Conservation (phyloP, 2,329 filamentous ascomycete genomes). For the Coniochaeta pulveracea region DNA sequence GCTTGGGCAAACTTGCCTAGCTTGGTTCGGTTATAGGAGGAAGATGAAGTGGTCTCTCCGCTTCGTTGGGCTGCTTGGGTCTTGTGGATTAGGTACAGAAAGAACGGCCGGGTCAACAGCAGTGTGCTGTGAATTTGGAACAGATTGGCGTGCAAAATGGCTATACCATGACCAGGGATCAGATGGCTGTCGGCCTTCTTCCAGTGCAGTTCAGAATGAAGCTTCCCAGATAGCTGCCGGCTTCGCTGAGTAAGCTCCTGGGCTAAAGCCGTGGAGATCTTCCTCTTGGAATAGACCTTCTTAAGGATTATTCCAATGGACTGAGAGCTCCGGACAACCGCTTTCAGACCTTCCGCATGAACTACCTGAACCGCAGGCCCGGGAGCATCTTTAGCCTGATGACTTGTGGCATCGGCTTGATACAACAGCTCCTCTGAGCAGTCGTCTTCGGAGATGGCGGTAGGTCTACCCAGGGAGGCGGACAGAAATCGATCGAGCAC, state of each 20-base stretch:
- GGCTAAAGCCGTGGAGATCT: constrained; percentile 44
- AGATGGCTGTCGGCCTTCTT: constrained; percentile 30
- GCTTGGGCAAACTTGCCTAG: constrained; percentile 36
- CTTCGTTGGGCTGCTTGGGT: constrained; percentile 10
- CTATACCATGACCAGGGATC: constrained; percentile 37
- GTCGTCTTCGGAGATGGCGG: constrained; percentile 49
- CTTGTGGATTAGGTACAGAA: constrained; percentile 30
- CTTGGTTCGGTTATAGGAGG: constrained; percentile 10
- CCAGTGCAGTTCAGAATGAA: constrained; percentile 37
- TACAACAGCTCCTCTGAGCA: constrained; percentile 39
- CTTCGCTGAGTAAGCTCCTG: constrained; percentile 44
- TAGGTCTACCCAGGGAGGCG: constrained; percentile 49
- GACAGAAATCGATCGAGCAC: constrained; percentile 54
- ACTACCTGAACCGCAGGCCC: too few relatives aligned
- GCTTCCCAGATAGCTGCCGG: constrained; percentile 36
- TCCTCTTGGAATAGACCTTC: constrained; percentile 47
- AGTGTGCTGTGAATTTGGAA: constrained; percentile 52
- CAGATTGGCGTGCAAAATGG: constrained; percentile 50
- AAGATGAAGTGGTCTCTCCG: constrained; percentile 10
- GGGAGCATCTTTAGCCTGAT: constrained; percentile 7
- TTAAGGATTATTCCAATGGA: constrained; percentile 47
- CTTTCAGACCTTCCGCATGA: constrained; percentile 31
- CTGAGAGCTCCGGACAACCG: constrained; percentile 44
- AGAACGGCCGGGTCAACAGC: constrained; percentile 53
- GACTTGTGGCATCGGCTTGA: constrained; percentile 6